A percentile compares a stretch with the other conserved stretches of the same genome.
Conservation (phyloP, 176 grass and related monocot genomes). For the Oryza punctata region DNA sequence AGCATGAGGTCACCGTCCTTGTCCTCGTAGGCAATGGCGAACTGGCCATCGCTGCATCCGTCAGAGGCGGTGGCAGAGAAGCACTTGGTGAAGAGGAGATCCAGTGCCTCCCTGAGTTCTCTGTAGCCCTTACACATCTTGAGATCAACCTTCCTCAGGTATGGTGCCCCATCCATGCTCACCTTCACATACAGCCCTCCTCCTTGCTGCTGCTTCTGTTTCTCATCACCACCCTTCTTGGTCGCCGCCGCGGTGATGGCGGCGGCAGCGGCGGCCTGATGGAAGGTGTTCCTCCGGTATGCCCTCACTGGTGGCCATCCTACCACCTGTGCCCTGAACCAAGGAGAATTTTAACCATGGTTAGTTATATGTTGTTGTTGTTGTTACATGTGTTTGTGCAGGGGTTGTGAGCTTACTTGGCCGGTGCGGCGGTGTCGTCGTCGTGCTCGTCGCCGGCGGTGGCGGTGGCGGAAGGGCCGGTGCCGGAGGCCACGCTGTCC, state of each 20-base stretch:
- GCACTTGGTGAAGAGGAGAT: constrained; percentile 77
- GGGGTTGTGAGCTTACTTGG: constrained; percentile 43
- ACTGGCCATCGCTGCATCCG: constrained; percentile 13
- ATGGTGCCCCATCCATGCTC: constrained; percentile 95
- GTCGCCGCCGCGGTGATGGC: neutral
- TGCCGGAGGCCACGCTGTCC: constrained; percentile 37
- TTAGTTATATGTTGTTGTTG: neutral
- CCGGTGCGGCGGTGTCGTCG: constrained; percentile 7
- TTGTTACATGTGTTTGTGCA: neutral
- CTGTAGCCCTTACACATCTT: constrained; percentile 70
- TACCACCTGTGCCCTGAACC: constrained; percentile 64
- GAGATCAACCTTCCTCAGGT: constrained; percentile 91
- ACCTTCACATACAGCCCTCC: constrained; percentile 75
- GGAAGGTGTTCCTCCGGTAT: constrained; percentile 78
- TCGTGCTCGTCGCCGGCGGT: constrained; percentile 22
- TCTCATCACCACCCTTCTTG: constrained; percentile 46
- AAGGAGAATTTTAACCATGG: neutral
- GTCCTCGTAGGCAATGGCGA: constrained; percentile 76
- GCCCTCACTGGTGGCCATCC: constrained; percentile 87
- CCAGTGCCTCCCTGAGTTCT: constrained; percentile 70
- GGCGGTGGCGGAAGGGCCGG: neutral
- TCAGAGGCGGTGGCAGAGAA: constrained; percentile 20
- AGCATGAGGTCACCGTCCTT: constrained; percentile 96
- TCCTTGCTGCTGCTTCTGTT: constrained; percentile 33
- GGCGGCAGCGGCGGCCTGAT: neutral